Evolutionary conservation across 148 eudicot species (phyloP), one percentile per base, ranked within the genome.

Genomic region (Spergularia bocconei): DNA sequence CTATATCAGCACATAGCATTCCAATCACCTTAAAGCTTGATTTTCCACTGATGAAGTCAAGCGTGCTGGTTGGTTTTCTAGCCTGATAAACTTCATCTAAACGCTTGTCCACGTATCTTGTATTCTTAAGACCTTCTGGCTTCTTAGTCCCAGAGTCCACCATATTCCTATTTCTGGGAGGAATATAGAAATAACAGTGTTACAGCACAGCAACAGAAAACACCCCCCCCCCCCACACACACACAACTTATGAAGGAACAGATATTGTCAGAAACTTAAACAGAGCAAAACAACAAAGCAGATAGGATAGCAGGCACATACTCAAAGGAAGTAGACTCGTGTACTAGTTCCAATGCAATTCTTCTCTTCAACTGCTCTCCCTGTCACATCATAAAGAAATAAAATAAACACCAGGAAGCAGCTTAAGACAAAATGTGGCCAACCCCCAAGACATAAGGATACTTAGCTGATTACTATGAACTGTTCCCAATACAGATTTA

Each of bases 321-420:
- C 98, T 87, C 86, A 54, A 69, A 80, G 29, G 81, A 74, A 41
- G 81, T 68, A 81, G 93, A 81, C 82, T 86, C 87, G 54, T 78
- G 86, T 11, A 71, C 81, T 69, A 51, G 69, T 71, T 84, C 88
- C 39, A 71, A 64, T 54, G 79, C 59, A 38, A 74, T 82, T 82
- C 86, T 83, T 71, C 84, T 85, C 87, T 89, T 95, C 84, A 95
- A 80, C 73, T 87, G 92, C 82, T 95, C 96, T 51, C 93, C 97
- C 98, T 95, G 84, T 74, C 75, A 83, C 25, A 67, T 15, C 25
- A 23, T 0, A 23, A 23, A 23, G 25, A 23, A 29, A 29, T 29
- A 29, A 52, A 21, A 78, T 25, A 78, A 19, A 77, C 76, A 67
- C 57, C 63, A 62, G 47, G 51, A 41, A 61, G 20, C 67, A 68